Base-by-base conservation (phyloP, 306 rosid species). In the Begonia masoniana region DNA sequence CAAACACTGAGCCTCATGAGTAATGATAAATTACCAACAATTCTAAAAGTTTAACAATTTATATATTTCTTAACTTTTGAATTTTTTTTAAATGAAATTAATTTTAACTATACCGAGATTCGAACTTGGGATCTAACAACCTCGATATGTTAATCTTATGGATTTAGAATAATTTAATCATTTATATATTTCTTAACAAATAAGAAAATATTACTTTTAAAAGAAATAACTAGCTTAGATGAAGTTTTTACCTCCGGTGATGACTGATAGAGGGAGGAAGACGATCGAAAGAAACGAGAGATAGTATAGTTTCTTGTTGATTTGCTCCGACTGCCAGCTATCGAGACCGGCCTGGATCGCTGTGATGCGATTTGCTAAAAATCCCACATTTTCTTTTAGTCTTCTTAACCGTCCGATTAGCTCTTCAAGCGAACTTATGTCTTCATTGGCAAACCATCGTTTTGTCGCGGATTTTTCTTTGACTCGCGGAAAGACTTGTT, bases 311-410 rank as follows among this genome's bases (percentile, higher is more conserved):
- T 91, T 91, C 74, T 69, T 72, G 77, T 91, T 91, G 65, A 91
- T 86, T 74, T 91, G 94, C 68, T 86, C 99, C 0, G 94, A 71
- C 55, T 91, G 96, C 99, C 94, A 91, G 64, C 88, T 91, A 67
- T 86, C 99, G 51, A 91, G 86, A 68, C 96, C 78, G 8, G 99
- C 84, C 62, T 91, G 99, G 46, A 86, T 82, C 48, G 96, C 94
- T 0, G 83, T 86, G 58, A 86, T 85, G 14, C 96, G 96, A 52
- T 79, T 91, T 19, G 87, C 94, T 49, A 91, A 78, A 55, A 91
- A 91, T 16, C 99, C 99, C n/a, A 86, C 88, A 50, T 91, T 91
- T 55, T 91, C 96, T 68, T 81, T 91, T 50, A 91, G 72, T 71
- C 96, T 81, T 69, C 81, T 83, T 68, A 85, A 61, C 55, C 88